phyloP scores from a whole-genome alignment of 768 basidiomycete genomes.

The Collybiopsis luxurians region DNA sequence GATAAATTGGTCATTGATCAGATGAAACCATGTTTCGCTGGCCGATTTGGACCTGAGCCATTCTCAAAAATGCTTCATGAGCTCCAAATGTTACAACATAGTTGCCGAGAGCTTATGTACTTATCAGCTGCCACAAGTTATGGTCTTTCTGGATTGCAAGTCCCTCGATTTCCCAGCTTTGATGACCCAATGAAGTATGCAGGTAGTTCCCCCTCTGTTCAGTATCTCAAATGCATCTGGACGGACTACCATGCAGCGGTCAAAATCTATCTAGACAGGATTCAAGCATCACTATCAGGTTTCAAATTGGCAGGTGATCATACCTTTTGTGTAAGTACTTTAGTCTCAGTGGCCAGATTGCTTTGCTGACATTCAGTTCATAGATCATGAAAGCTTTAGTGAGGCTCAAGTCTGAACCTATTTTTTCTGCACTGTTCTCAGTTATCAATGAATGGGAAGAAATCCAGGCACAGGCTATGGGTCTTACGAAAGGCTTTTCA shows the following conservation, averaged over 20 bases:
- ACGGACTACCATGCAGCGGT: conserved; percentile 1
- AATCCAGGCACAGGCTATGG: not conserved
- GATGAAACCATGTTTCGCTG: conserved; percentile 12
- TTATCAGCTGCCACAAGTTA: not conserved
- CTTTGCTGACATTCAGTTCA: not conserved
- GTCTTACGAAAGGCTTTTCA: conserved; percentile 1
- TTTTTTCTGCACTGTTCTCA: not conserved
- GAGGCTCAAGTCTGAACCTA: not conserved
- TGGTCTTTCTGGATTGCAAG: not conserved
- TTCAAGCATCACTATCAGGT: conserved; percentile 2
- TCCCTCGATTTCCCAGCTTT: conserved; percentile 2
- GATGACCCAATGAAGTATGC: conserved; percentile 1
- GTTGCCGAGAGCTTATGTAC: conserved; percentile 14
- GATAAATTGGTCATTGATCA: conserved; percentile 9
- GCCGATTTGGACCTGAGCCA: conserved; percentile 15
- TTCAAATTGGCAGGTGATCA: not conserved
- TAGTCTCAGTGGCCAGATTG: not conserved
- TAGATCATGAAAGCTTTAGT: not conserved
- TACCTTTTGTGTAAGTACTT: conserved; percentile 2
- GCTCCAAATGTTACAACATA: conserved; percentile 10
- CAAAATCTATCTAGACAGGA: conserved; percentile 5
- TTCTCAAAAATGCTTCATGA: conserved; percentile 13
- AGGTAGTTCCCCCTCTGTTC: conserved; percentile 6
- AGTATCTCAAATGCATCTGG: conserved; percentile 9
- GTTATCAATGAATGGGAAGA: not conserved